Percentiles rank a stretch among this genome's conserved stretches.
phyloP scores from a whole-genome alignment of 2,329 filamentous ascomycete genomes.

The Neocatenulostroma microsporum region DNA sequence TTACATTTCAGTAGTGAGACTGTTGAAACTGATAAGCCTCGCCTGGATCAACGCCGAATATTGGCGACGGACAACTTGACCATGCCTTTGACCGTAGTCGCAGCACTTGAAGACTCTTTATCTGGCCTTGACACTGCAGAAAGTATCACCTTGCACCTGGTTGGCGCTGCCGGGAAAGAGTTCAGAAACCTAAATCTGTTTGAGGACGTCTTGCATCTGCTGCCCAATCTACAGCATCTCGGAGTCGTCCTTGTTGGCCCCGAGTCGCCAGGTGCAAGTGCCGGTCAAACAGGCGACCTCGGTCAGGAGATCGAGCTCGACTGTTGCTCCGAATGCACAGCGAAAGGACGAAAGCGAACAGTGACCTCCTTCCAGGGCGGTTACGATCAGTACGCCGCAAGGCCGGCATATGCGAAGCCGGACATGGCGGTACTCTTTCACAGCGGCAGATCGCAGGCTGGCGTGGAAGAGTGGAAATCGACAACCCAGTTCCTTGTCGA shows the following conservation, averaged over 20 bases:
- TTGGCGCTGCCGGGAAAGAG: slow-evolving; percentile 2
- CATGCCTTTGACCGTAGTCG: slow-evolving; percentile 2
- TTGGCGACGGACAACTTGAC: slow-evolving; percentile 4
- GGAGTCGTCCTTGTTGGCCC: slow-evolving; percentile 1
- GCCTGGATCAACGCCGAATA: no score
- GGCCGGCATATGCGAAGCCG: slow-evolving; percentile 3
- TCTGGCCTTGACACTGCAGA: neutral
- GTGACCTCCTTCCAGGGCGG: neutral
- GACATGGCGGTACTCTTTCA: slow-evolving; percentile 4
- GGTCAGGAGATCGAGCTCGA: slow-evolving; percentile 2
- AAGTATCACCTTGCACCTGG: slow-evolving; percentile 1
- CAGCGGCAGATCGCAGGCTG: slow-evolving; percentile 1
- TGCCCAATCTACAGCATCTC: neutral
- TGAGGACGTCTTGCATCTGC: slow-evolving; percentile 5
- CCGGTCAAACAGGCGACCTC: neutral
- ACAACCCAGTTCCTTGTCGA: slow-evolving; percentile 2
- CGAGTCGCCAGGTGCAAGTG: neutral
- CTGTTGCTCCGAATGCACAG: neutral
- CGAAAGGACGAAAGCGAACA: neutral
- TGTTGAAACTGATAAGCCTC: no score
- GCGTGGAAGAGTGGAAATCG: neutral
- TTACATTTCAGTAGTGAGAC: no score
- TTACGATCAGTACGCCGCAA: slow-evolving; percentile 1
- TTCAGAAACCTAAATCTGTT: neutral
- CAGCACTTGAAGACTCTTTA: slow-evolving; percentile 2